phyloP scores from a whole-genome alignment of 306 rosid species.

The Dalbergia cultrata region DNA sequence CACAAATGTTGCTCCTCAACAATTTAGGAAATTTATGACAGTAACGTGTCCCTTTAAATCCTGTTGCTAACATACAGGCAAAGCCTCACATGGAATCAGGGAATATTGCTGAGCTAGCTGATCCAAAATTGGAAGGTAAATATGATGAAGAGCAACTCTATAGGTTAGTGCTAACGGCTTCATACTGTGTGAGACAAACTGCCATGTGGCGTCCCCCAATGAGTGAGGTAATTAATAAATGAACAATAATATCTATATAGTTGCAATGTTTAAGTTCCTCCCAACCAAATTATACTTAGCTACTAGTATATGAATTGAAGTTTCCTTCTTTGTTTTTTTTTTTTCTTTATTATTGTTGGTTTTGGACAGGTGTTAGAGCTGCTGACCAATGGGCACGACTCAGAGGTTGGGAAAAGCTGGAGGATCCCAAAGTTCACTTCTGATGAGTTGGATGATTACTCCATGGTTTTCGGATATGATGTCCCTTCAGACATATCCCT shows the following conservation, averaged over 20 bases:
- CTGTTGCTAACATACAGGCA: constrained; percentile 56
- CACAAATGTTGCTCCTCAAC: too few species aligned
- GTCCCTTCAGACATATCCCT: constrained; percentile 67
- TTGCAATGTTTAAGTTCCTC: not conserved
- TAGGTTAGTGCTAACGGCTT: constrained; percentile 74
- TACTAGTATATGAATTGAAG: not conserved
- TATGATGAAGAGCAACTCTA: constrained; percentile 73
- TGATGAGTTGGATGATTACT: constrained; percentile 87
- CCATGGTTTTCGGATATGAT: constrained; percentile 83
- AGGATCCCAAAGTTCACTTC: constrained; percentile 80
- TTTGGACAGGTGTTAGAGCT: constrained; percentile 70
- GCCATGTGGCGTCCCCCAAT: constrained; percentile 79
- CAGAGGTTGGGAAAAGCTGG: constrained; percentile 69
- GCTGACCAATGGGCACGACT: constrained; percentile 64
- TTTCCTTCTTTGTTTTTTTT: not conserved
- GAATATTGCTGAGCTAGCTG: constrained; percentile 71
- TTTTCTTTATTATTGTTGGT: not conserved
- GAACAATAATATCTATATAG: not conserved
- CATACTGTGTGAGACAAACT: constrained; percentile 84
- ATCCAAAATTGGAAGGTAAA: constrained; percentile 72
- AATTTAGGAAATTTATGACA: too few species aligned
- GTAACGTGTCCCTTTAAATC: too few species aligned
- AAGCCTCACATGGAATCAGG: constrained; percentile 86
- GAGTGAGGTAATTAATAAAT: constrained; percentile 67
- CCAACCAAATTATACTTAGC: not conserved